Percentiles rank a stretch among this genome's conserved stretches.
Evolutionary conservation across 768 basidiomycete species (phyloP).

Genomic region (Pleurotus citrinopileatus): DNA sequence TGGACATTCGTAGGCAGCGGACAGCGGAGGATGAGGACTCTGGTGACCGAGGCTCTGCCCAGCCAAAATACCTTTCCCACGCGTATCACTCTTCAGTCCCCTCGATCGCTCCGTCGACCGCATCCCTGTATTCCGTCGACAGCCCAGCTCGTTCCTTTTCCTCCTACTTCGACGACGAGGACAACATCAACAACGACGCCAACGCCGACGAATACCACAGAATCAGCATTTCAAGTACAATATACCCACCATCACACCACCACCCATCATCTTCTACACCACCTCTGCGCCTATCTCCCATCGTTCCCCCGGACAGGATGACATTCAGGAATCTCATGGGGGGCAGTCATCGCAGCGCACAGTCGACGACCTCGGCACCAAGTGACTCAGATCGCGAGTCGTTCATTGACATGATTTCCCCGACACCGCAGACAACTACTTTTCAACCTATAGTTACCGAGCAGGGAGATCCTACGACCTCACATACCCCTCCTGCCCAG

Average conservation of each 20-base stretch:
- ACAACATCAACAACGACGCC: background rate
- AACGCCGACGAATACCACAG: slow-evolving; percentile 25
- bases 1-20: slow-evolving; percentile 7
- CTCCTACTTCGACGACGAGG: slow-evolving; percentile 24
- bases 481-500: slow-evolving; percentile 12
- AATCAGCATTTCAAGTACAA: slow-evolving; percentile 41
- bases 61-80: slow-evolving; percentile 8
- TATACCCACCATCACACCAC: slow-evolving; percentile 33
- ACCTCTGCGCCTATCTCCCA: slow-evolving; percentile 22
- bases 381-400: slow-evolving; percentile 22
- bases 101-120: slow-evolving; percentile 15
- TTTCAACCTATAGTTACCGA: background rate
- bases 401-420: slow-evolving; percentile 45
- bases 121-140: slow-evolving; percentile 21
- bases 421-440: slow-evolving; percentile 10
- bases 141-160: slow-evolving; percentile 22
- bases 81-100: slow-evolving; percentile 2
- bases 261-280: slow-evolving; percentile 20
- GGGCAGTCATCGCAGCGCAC: slow-evolving; percentile 4
- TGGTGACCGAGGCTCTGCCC: slow-evolving; percentile 1
- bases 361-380: background rate
- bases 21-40: slow-evolving; percentile 2
- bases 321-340: slow-evolving; percentile 18
- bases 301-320: slow-evolving; percentile 18
- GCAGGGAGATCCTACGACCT: too few species aligned